Evolutionary conservation across 495 filamentous ascomycete species (phyloP).

Genomic region (Friedmanniomyces endolithicus): DNA sequence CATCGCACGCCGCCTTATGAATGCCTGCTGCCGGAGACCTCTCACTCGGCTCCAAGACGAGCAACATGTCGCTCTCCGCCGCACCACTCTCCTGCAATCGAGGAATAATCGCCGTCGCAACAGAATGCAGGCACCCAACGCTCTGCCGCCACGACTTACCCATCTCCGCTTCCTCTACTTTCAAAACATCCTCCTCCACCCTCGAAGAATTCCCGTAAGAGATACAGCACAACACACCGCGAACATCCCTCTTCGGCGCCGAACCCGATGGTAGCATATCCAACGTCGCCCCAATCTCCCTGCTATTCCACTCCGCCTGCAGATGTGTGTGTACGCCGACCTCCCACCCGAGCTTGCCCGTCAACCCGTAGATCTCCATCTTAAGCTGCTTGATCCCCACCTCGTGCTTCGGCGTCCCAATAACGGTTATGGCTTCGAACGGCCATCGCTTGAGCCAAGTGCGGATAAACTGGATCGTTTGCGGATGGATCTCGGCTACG

Average conservation of each 20-base stretch:
- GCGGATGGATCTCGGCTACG: neutral
- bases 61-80: neutral
- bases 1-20: constrained; percentile 4
- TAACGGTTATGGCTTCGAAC: neutral
- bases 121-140: constrained; percentile 5
- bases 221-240: constrained; percentile 6
- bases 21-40: neutral
- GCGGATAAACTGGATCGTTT: neutral
- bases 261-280: neutral
- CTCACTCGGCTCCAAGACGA: neutral
- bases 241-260: neutral
- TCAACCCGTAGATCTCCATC: constrained; percentile 14
- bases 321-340: constrained; percentile 4
- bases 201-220: neutral
- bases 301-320: neutral
- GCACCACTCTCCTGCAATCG: neutral
- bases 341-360: constrained; percentile 13
- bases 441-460: neutral
- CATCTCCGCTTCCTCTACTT: neutral
- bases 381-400: constrained; percentile 14
- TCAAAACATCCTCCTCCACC: constrained; percentile 1
- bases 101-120: constrained; percentile 8
- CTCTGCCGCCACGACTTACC: constrained; percentile 3
- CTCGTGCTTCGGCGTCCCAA: constrained; percentile 5
- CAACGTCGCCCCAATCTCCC: neutral